These are phyloP conservation scores for Smittium mucronatum DNA, from an alignment of 371 early-diverging fungal genomes.

Conservation along the genomic window DNA sequence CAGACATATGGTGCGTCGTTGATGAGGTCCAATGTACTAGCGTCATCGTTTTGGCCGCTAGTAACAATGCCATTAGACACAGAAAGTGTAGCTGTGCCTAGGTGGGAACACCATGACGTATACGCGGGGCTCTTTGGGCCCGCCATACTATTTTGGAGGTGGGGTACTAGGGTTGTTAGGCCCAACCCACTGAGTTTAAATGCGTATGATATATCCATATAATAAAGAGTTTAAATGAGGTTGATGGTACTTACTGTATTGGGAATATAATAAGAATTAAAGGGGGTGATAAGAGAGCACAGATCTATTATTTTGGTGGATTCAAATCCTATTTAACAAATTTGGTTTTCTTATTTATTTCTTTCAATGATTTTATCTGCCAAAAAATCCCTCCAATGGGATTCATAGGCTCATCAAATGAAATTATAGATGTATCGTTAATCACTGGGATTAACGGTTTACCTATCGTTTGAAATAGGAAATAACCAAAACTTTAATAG, in stretches of 20 bases:
- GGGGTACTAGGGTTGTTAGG: not conserved
- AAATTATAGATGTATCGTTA: not conserved
- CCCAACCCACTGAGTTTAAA: not conserved
- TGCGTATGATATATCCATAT: not conserved
- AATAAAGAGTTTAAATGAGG: not conserved
- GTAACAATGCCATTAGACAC: too few species aligned
- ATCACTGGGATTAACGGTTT: not conserved
- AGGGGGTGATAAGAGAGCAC: not conserved
- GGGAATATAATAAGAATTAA: not conserved
- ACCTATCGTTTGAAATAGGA: constrained; percentile 1
- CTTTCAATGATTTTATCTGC: not conserved
- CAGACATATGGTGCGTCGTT: too few species aligned
- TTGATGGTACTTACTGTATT: not conserved
- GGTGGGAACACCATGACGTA: not conserved
- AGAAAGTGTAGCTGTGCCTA: too few species aligned
- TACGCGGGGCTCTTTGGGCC: not conserved
- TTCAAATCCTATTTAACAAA: not conserved
- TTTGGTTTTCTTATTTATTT: not conserved
- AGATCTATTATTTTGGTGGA: not conserved
- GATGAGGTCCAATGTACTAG: too few species aligned
- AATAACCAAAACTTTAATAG: constrained; percentile 1
- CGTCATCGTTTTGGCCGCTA: too few species aligned
- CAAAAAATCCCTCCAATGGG: not conserved
- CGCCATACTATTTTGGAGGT: not conserved
- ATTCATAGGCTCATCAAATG: not conserved